phyloP scores from a whole-genome alignment of 2,329 filamentous ascomycete species.

The Diplodia intermedia region DNA sequence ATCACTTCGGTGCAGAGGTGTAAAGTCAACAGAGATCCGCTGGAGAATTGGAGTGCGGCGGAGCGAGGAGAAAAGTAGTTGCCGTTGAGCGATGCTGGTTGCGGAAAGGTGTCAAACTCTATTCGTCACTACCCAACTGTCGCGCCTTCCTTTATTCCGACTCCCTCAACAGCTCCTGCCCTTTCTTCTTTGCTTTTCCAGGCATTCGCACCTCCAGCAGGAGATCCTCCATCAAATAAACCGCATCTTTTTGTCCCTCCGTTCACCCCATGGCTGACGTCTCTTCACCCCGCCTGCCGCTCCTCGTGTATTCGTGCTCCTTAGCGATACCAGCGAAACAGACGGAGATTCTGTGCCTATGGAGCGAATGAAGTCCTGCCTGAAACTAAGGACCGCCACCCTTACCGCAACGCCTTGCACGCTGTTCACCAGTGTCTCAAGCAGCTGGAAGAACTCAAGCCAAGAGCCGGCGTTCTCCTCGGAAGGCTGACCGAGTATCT shows the following conservation, averaged over 20 bases:
- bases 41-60: too few species aligned
- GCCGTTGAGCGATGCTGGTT: neutral
- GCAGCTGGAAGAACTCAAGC: neutral
- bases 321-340: neutral
- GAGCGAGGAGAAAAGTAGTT: neutral
- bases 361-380: neutral
- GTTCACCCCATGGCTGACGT: neutral
- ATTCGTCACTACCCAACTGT: neutral
- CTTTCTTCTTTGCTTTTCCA: too few species aligned
- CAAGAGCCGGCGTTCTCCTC: neutral
- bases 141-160: neutral
- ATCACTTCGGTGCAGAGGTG: too few species aligned
- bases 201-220: neutral
- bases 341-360: neutral
- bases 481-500: neutral
- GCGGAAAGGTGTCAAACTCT: neutral
- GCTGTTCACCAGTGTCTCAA: neutral
- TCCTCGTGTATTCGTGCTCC: neutral
- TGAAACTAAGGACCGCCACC: slow-evolving; percentile 14
- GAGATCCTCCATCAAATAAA: neutral
- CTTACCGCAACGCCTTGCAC: neutral
- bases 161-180: too few species aligned
- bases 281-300: neutral
- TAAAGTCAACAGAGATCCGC: too few species aligned
- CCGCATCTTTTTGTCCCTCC: neutral